These are phyloP conservation scores for Kluyveromyces aestuarii DNA, from an alignment of 805 yeast genomes.

Conservation along the genomic window DNA sequence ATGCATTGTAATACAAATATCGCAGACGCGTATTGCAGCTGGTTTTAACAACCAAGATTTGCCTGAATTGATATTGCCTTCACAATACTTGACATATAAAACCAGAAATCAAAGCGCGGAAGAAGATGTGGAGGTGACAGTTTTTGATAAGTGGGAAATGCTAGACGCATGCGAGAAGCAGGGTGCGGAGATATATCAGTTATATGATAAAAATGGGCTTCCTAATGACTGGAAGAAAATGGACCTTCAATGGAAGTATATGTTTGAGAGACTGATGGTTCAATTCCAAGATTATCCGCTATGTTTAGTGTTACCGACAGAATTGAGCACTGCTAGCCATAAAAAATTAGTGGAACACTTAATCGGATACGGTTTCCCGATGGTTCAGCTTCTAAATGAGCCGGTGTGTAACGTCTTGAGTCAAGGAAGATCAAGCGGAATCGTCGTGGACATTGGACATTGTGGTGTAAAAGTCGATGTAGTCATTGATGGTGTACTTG, in stretches of 20 bases:
- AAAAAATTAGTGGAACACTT: conserved; percentile 68
- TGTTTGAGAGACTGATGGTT: conserved; percentile 44
- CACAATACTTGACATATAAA: conserved; percentile 34
- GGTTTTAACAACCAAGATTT: conserved; percentile 59
- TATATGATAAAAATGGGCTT: conserved; percentile 32
- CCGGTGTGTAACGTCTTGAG: conserved; percentile 74
- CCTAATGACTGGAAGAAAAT: conserved; percentile 69
- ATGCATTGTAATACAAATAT: conserved; percentile 65
- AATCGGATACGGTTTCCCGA: conserved; percentile 65
- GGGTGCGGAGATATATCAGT: conserved; percentile 3
- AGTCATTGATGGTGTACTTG: conserved; percentile 62
- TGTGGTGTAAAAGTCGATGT: conserved; percentile 66
- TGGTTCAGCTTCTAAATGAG: conserved; percentile 63
- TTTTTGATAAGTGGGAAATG: conserved; percentile 25
- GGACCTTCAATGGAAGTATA: conserved; percentile 56
- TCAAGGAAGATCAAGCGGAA: conserved; percentile 66
- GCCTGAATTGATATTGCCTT: conserved; percentile 50
- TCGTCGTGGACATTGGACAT: conserved; percentile 76
- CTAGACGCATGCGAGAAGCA: conserved; percentile 10
- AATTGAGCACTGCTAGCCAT: conserved; percentile 30
- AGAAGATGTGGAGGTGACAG: conserved; percentile 7
- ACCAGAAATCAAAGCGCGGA: conserved; percentile 26
- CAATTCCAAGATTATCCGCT: conserved; percentile 58
- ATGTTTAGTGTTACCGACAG: conserved; percentile 34
- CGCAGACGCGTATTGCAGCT: conserved; percentile 55